These are phyloP conservation scores for Pichia sp. DNA, from an alignment of 1,139 yeast genomes.

Conservation along the genomic window DNA sequence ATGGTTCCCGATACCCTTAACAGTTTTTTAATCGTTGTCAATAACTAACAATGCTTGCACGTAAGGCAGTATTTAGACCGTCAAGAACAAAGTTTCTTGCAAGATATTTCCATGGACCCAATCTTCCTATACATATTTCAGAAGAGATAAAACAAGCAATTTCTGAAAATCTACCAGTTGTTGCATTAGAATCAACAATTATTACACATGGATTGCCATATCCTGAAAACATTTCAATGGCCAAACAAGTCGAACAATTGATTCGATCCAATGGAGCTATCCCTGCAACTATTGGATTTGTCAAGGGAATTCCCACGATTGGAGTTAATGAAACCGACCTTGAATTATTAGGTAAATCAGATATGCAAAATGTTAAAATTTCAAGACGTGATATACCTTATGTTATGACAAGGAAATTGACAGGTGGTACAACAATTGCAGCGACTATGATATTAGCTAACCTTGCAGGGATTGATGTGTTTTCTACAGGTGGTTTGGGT, in stretches of 20 bases:
- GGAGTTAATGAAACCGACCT: constrained; percentile 52
- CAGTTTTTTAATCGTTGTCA: too few species aligned
- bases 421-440: constrained; percentile 90
- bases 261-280: constrained; percentile 61
- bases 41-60: too few species aligned
- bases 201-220: constrained; percentile 87
- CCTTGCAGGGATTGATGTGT: constrained; percentile 71
- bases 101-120: too few species aligned
- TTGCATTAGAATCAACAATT: constrained; percentile 80
- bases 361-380: constrained; percentile 47
- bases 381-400: constrained; percentile 79
- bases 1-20: too few species aligned
- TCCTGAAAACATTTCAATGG: constrained; percentile 73
- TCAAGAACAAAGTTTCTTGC: too few species aligned
- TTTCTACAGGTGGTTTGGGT: constrained; percentile 92
- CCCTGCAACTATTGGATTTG: constrained; percentile 84
- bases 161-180: constrained; percentile 52
- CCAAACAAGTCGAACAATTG: constrained; percentile 54
- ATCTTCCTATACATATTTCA: constrained; percentile 10
- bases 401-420: constrained; percentile 53
- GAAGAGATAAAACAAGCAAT: constrained; percentile 62
- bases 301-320: constrained; percentile 64
- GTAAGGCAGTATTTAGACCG: too few species aligned
- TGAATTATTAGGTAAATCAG: constrained; percentile 41
- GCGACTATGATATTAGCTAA: constrained; percentile 81